Percentiles rank a stretch among this genome's conserved stretches.
These are phyloP conservation scores for Sideroxylon spinosum DNA, from an alignment of 179 eudicot genomes.

Conservation along the genomic window DNA sequence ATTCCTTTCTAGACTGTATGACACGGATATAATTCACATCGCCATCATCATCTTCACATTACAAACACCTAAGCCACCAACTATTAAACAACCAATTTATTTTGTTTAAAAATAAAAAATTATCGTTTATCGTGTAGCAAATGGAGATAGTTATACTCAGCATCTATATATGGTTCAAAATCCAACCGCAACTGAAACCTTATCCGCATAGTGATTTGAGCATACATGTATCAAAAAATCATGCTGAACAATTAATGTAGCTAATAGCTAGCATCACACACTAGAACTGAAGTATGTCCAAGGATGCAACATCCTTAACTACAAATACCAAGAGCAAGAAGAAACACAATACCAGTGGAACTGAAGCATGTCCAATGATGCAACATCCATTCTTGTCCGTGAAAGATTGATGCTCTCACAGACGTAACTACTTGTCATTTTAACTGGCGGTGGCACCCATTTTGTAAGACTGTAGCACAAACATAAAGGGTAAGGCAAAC, in stretches of 20 bases:
- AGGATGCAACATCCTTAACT: too few relatives aligned
- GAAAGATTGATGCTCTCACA: slow-evolving; percentile 69
- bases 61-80: neutral
- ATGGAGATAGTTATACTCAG: neutral
- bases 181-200: neutral
- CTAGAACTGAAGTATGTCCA: neutral
- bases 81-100: neutral
- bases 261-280: neutral
- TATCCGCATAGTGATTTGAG: neutral
- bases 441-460: slow-evolving; percentile 97
- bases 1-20: neutral
- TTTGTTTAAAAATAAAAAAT: neutral
- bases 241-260: neutral
- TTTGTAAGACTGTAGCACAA: slow-evolving; percentile 73
- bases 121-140: neutral
- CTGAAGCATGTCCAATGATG: slow-evolving; percentile 93
- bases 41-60: neutral
- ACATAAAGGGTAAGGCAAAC: neutral
- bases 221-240: neutral
- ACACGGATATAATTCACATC: neutral
- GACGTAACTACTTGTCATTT: slow-evolving; percentile 82
- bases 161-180: neutral
- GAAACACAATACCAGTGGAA: slow-evolving; percentile 69
- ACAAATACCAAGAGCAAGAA: neutral
- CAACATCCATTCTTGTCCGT: slow-evolving; percentile 92